Conservation (phyloP, 2,329 filamentous ascomycete genomes). For the Alternaria atra region DNA sequence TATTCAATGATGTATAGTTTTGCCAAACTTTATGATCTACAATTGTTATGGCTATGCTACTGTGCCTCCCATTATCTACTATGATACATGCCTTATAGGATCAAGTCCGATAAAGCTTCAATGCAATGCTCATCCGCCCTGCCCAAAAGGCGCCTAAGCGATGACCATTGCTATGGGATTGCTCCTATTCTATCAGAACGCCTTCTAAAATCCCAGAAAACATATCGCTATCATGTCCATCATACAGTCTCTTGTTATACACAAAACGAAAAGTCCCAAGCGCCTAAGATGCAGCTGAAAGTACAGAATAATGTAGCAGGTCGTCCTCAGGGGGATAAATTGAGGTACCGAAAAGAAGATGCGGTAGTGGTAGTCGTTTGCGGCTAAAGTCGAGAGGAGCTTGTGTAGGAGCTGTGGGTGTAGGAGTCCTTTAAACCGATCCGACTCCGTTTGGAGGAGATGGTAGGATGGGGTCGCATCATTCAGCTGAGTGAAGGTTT, state of each 20-base stretch:
- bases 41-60: neutral
- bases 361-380: conserved; percentile 5
- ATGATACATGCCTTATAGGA: conserved; percentile 2
- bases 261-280: conserved; percentile 20
- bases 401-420: conserved; percentile 2
- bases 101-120: conserved; percentile 6
- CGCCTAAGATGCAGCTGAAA: conserved; percentile 24
- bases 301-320: conserved; percentile 17
- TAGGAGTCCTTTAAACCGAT: neutral
- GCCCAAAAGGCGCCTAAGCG: neutral
- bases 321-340: neutral
- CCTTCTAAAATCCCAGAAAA: conserved; percentile 24
- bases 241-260: conserved; percentile 23
- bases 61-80: conserved; percentile 1
- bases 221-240: conserved; percentile 14
- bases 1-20: neutral
- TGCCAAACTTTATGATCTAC: neutral
- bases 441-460: neutral
- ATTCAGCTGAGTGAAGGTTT: neutral
- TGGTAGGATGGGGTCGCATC: neutral
- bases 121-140: conserved; percentile 10
- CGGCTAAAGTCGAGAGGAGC: conserved; percentile 9
- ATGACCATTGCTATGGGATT: neutral
- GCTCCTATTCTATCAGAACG: conserved; percentile 17
- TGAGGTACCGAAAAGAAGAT: neutral